Base-by-base conservation (phyloP, 1,284 basidiomycete genomes). In the Wallemia hederae region DNA sequence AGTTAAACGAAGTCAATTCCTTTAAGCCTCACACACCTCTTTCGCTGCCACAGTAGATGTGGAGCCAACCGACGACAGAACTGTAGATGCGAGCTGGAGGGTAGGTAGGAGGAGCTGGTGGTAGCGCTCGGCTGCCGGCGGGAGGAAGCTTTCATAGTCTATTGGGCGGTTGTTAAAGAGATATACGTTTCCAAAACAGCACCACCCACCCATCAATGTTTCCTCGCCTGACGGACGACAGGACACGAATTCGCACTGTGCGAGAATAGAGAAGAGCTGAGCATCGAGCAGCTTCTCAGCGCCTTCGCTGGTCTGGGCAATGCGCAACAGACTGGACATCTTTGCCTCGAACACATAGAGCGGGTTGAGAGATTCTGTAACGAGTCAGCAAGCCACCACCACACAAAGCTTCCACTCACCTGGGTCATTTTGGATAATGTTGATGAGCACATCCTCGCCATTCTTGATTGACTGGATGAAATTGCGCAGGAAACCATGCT, bases 301-400 rank as follows among this genome's bases (percentile, higher is more conserved):
- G 1, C 91, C 91, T 63, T 77, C 74, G 58, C 84, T 75, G 0
- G 79, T 83, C 66, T 88, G 81, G 0, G 87, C 81, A 71, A 96
- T 79, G 27, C 87, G 79, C 27, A 83, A 79, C 61, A 97, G 79
- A 64, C 94, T 75, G 0, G 87, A 83, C 77, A 94, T 81, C 71
- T 91, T 90, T 17, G 90, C 80, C 70, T 97, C 92, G 67, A 92
- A 97, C 17, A 97, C 86, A 71, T 94, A 97, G 58, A 92, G 75
- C 0, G 87, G 77, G 67, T 96, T 92, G 24, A 98, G 73, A 63
- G 88, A 85, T 66, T 86, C 86, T 90, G 63, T n/a, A 0, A 63
- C 60, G 62, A 25, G 1, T 60, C 24, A 63, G 61, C 55, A 55
- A 55, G 24, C 61, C 33, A n/a, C 58, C 34, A 27, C 60, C n/a